Percentiles rank a stretch among this genome's conserved stretches.
These are phyloP conservation scores for Phytophthora citrophthora DNA, from an alignment of 352 stramenopile genomes.

Conservation along the genomic window DNA sequence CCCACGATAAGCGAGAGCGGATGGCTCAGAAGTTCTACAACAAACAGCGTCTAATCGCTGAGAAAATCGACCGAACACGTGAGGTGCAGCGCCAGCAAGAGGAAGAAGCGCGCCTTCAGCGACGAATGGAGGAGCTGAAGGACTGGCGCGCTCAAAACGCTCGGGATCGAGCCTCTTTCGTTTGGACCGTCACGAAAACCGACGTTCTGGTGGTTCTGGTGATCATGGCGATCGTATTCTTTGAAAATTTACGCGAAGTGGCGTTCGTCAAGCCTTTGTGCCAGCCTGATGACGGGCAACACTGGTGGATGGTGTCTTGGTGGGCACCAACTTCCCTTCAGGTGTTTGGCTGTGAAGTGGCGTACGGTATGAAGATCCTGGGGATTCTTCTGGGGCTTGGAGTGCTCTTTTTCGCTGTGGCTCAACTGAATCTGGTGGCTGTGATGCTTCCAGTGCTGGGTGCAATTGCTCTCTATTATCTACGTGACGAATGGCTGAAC, in stretches of 20 bases:
- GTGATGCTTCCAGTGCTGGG: slow-evolving; percentile 57
- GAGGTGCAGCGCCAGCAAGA: slow-evolving; percentile 57
- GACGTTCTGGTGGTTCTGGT: slow-evolving; percentile 78
- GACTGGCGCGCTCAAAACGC: slow-evolving; percentile 42
- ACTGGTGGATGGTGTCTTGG: slow-evolving; percentile 63
- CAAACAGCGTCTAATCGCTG: slow-evolving; percentile 66
- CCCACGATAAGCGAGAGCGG: slow-evolving; percentile 64
- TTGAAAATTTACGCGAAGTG: slow-evolving; percentile 68
- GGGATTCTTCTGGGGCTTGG: slow-evolving; percentile 50
- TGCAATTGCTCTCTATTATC: slow-evolving; percentile 58
- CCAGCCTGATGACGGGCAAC: slow-evolving; percentile 46
- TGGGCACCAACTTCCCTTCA: slow-evolving; percentile 63
- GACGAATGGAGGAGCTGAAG: slow-evolving; percentile 42
- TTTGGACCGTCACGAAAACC: slow-evolving; percentile 72
- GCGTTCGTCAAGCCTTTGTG: slow-evolving; percentile 71
- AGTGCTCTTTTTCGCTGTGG: slow-evolving; percentile 58
- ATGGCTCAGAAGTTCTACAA: slow-evolving; percentile 70
- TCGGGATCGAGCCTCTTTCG: slow-evolving; percentile 46
- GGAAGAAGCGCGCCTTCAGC: slow-evolving; percentile 45
- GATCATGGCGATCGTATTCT: slow-evolving; percentile 81
- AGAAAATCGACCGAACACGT: slow-evolving; percentile 69
- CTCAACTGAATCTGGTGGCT: slow-evolving; percentile 70
- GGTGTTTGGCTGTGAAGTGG: slow-evolving; percentile 70
- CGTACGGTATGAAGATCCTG: slow-evolving; percentile 74
- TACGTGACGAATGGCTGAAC: slow-evolving; percentile 82